phyloP scores from a whole-genome alignment of 345 rosid species.

The Populus nigra region DNA sequence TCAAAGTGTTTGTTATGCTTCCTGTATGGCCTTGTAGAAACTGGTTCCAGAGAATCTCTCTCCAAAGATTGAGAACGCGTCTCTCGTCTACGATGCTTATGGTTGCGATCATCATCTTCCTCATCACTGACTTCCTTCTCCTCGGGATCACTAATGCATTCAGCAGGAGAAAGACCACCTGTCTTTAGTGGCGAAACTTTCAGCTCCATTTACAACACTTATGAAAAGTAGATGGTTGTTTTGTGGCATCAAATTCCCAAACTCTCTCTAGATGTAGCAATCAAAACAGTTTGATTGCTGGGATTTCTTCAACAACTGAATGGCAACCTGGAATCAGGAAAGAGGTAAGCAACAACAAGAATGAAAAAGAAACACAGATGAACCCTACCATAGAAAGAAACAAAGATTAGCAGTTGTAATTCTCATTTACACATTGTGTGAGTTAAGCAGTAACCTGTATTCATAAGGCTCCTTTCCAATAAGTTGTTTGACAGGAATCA shows the following conservation, averaged over 20 bases:
- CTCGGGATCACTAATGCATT: constrained; percentile 71
- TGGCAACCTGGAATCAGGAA: constrained; percentile 22
- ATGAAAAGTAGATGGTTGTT: constrained; percentile 4
- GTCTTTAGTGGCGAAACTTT: constrained; percentile 67
- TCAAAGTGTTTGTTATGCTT: constrained; percentile 59
- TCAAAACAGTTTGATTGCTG: constrained; percentile 6
- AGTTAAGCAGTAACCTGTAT: background rate
- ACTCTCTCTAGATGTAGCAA: constrained; percentile 14
- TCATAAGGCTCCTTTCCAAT: background rate
- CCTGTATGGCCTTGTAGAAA: constrained; percentile 58
- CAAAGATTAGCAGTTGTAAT: background rate
- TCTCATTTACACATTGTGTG: background rate
- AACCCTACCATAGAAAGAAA: background rate
- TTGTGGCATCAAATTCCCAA: constrained; percentile 21
- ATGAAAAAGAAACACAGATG: background rate
- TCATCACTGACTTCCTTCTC: constrained; percentile 96
- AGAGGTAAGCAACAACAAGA: constrained; percentile 1
- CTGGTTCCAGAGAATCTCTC: constrained; percentile 57
- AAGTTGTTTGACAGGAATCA: background rate
- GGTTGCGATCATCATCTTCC: constrained; percentile 97
- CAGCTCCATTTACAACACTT: constrained; percentile 54
- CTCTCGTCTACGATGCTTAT: constrained; percentile 85
- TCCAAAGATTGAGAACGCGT: constrained; percentile 68
- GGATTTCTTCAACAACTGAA: constrained; percentile 10
- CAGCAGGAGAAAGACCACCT: constrained; percentile 56